Conservation (phyloP, 805 yeast genomes). For the Candida tammaniensis region DNA sequence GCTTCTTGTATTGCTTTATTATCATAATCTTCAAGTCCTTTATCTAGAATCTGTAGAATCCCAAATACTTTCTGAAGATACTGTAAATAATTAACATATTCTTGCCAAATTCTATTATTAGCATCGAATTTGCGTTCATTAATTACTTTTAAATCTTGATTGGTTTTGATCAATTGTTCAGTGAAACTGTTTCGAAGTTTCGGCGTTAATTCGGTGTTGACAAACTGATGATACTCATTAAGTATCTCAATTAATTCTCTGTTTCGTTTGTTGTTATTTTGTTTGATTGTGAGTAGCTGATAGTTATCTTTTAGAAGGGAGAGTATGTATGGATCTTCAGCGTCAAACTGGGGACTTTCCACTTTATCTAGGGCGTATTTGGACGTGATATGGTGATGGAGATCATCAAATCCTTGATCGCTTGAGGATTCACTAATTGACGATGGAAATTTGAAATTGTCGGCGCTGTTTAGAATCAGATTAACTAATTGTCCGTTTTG, state of each 20-base stretch:
- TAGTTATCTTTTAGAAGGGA: constrained; percentile 27
- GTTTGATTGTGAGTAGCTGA: constrained; percentile 20
- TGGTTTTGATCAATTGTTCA: neutral
- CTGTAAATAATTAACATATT: constrained; percentile 8
- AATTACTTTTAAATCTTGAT: constrained; percentile 5
- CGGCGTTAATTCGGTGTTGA: constrained; percentile 27
- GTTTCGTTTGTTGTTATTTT: constrained; percentile 20
- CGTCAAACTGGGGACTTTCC: constrained; percentile 7
- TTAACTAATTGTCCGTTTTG: constrained; percentile 19
- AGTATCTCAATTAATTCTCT: constrained; percentile 20
- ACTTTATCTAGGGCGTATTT: constrained; percentile 23
- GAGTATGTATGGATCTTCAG: constrained; percentile 17
- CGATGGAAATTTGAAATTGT: neutral
- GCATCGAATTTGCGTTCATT: constrained; percentile 9
- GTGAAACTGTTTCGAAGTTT: constrained; percentile 20
- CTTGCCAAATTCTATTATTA: constrained; percentile 8
- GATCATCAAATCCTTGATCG: constrained; percentile 7
- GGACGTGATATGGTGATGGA: constrained; percentile 7
- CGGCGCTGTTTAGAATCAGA: neutral
- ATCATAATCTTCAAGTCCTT: constrained; percentile 6
- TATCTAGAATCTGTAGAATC: constrained; percentile 9
- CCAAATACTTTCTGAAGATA: constrained; percentile 9
- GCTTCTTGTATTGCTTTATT: constrained; percentile 8
- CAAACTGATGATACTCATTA: constrained; percentile 28
- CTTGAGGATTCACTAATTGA: neutral